Base-by-base conservation (phyloP, 2,329 filamentous ascomycete species). In the Alternaria sp. region DNA sequence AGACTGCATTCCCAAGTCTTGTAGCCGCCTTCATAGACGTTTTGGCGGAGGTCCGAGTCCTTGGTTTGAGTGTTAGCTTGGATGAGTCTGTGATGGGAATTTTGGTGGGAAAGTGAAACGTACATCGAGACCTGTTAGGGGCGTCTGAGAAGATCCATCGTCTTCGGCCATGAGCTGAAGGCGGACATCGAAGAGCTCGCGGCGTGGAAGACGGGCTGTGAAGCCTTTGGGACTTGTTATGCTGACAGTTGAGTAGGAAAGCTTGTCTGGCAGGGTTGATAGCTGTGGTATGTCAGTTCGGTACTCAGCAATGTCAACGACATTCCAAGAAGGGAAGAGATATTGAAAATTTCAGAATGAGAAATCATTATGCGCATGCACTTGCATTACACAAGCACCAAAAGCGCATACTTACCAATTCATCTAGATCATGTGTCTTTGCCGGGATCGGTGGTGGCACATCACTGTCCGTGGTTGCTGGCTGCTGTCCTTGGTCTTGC, bases 1-100 rank as follows among this genome's bases (percentile, higher is more conserved):
- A 93, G 84, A 61, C 90, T 92, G 79, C 92, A 94, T 81, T 95
- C 92, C 92, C 92, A 95, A 71, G 90, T 94, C 82, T 95, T 95
- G 82, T 94, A 93, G 25, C 92, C 92, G 58, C 92, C 92, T 80
- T 95, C 92, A 79, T 95, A 95, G 61, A 94, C 87, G 53, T 92
- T 92, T 57, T 91, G 91, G 77, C 89, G 90, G 66, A 95, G 89
- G 78, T 95, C 92, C 65, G 91, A 88, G 63, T 85, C 41, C 51
- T 57, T 32, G 22, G 14, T 12, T 9, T 32, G 2, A 12, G 27
- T 14, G 50, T 50, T 22, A 84, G 32, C 61, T 34, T 36, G 18
- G 34, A 4, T 16, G 16, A 7, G 32, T 50, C n/a, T 46, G 20
- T 25, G 32, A 44, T 6, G 28, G 28, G 36, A 25, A 34, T 18